Base-by-base conservation (phyloP, 2,329 filamentous ascomycete genomes). In the Claviceps spartinae region DNA sequence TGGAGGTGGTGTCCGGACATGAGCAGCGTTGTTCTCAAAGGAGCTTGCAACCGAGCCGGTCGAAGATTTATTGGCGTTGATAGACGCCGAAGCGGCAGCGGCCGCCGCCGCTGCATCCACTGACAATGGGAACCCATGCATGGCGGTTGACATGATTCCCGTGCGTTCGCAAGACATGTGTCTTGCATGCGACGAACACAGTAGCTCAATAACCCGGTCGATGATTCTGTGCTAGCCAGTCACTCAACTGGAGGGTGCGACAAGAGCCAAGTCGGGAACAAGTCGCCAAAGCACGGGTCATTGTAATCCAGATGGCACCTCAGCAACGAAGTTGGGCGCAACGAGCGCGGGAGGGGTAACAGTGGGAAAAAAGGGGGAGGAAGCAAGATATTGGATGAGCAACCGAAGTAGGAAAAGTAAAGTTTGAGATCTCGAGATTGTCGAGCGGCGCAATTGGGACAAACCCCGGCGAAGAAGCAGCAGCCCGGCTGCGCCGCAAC, bases 111-210 rank as follows among this genome's bases (percentile, higher is more conserved):
- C 48, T 24, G 46, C 18, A 26, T 53, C 51, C 14, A 48, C 36
- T 16, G 54, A 41, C 20, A 48, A n/a, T 22, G 56, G 42, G 30
- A 55, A 56, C 20, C 52, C 38, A 52, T 55, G 53, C 56, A 57
- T 56, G 44, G 53, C 38, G 5, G 44, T 45, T 9, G 50, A 50
- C 43, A 50, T 50, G 40, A n/a, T 50, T 47, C 26, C 47, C 14
- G 30, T 48, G 26, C 38, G 43, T 26, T 41, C 22, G 36, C 20
- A 44, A 24, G 18, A 14, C 16, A 49, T 18, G 47, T 37, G 36
- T 16, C 47, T 47, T 34, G 41, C 47, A 45, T 51, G 24, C 16
- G 46, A 16, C 45, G 22, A 16, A 48, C n/a, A 34, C 30, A 34
- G 30, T 11, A 34, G 20, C 30, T 40, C 26, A 11, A 18, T 30